These are phyloP conservation scores for Colletotrichum sp. DNA, from an alignment of 2,329 filamentous ascomycete genomes.

Conservation along the genomic window DNA sequence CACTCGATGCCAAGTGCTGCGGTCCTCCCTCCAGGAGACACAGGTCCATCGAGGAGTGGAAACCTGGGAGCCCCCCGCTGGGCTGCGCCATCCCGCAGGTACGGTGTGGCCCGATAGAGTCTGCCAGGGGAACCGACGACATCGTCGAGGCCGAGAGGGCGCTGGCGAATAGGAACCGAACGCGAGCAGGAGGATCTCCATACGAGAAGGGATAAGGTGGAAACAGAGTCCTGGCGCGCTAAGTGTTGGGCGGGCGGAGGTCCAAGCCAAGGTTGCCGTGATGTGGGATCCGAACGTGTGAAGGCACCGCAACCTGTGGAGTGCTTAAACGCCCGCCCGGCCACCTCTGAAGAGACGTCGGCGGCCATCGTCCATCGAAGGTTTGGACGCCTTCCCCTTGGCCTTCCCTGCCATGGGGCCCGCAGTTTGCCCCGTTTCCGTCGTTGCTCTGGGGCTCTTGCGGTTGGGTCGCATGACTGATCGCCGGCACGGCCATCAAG, in stretches of 20 bases:
- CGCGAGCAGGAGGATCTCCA: not conserved
- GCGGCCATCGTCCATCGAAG: not conserved
- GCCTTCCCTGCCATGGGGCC: not conserved
- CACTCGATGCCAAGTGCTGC: not conserved
- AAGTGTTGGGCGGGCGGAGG: not conserved
- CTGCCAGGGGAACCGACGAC: not conserved
- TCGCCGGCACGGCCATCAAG: not conserved
- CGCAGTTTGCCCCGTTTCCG: not conserved
- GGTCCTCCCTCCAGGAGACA: not conserved
- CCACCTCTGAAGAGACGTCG: not conserved
- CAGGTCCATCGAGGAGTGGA: not conserved
- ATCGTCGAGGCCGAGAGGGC: not conserved
- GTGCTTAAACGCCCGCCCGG: not conserved
- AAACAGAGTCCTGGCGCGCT: not conserved
- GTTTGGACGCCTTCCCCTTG: not conserved
- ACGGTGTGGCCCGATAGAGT: not conserved
- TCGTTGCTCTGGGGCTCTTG: not conserved
- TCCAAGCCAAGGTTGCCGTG: not conserved
- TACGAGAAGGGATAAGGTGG: not conserved
- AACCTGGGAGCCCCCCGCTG: not conserved
- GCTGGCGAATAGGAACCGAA: not conserved
- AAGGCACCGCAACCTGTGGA: not conserved
- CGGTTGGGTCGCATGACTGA: not conserved
- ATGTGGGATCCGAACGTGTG: slow-evolving; percentile 2
- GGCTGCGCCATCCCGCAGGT: not conserved